Evolutionary conservation across 2,329 filamentous ascomycete genomes (phyloP).

Genomic region (Metarhizium brunneum): DNA sequence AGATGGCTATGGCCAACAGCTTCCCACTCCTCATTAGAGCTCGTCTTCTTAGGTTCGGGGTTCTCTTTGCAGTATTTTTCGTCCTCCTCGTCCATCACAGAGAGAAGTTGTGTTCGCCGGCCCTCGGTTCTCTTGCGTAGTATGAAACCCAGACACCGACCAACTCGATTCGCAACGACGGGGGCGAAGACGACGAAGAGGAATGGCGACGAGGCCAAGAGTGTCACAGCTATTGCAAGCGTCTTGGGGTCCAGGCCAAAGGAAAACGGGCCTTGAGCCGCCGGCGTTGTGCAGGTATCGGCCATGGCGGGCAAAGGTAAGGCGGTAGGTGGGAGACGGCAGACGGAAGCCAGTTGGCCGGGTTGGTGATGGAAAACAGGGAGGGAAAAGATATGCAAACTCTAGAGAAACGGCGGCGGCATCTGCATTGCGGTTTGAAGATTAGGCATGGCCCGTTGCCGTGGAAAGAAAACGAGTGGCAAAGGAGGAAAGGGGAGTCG

Average conservation of each 20-base stretch:
- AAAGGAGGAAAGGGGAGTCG: no score
- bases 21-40: constrained; percentile 58
- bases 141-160: constrained; percentile 46
- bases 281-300: constrained; percentile 19
- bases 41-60: constrained; percentile 21
- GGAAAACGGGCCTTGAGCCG: constrained; percentile 15
- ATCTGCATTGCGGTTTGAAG: neutral
- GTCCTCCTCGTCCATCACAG: constrained; percentile 39
- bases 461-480: no score
- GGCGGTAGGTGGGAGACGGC: neutral
- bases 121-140: constrained; percentile 55
- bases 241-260: constrained; percentile 20
- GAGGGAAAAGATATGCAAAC: no score
- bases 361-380: neutral
- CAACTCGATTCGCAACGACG: constrained; percentile 22
- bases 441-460: no score
- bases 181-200: constrained; percentile 17
- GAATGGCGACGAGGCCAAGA: constrained; percentile 12
- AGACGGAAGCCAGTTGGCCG: neutral
- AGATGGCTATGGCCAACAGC: constrained; percentile 55
- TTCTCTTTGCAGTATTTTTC: constrained; percentile 25
- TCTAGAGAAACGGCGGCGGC: neutral
- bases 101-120: constrained; percentile 47
- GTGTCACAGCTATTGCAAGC: constrained; percentile 16
- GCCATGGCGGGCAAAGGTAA: constrained; percentile 10